These are phyloP conservation scores for Ceratocystis diversiconidia DNA, from an alignment of 2,329 filamentous ascomycete species.

Conservation along the genomic window DNA sequence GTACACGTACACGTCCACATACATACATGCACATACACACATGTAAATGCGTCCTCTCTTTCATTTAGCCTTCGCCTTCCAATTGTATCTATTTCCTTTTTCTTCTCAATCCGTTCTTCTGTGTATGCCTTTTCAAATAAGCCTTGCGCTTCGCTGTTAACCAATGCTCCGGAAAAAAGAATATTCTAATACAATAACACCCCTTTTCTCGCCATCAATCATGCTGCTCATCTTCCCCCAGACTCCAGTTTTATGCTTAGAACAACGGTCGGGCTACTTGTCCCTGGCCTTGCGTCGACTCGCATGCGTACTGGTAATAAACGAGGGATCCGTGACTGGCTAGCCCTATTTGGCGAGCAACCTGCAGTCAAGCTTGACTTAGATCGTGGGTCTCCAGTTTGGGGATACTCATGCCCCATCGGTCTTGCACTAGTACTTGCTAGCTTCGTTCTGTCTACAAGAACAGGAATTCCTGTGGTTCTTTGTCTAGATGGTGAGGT, in stretches of 20 bases:
- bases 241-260: not conserved
- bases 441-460: not conserved
- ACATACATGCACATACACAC: too few species aligned
- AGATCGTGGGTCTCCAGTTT: not conserved
- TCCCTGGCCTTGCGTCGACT: not conserved
- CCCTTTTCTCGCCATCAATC: not conserved
- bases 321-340: conserved; percentile 6
- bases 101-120: not conserved
- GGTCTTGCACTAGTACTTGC: not conserved
- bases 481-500: not conserved
- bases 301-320: not conserved
- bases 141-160: not conserved
- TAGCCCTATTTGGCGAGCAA: not conserved
- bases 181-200: not conserved
- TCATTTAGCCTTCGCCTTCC: too few species aligned
- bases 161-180: not conserved
- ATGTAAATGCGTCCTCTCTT: too few species aligned
- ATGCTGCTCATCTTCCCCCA: not conserved
- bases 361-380: not conserved
- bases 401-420: not conserved
- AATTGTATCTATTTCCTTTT: not conserved
- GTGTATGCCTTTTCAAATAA: not conserved
- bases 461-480: not conserved
- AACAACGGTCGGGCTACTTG: not conserved
- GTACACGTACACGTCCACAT: not conserved